Percentiles rank a stretch among this genome's conserved stretches.
These are phyloP conservation scores for Davidsoniella eucalypti DNA, from an alignment of 2,329 filamentous ascomycete genomes.

Conservation along the genomic window DNA sequence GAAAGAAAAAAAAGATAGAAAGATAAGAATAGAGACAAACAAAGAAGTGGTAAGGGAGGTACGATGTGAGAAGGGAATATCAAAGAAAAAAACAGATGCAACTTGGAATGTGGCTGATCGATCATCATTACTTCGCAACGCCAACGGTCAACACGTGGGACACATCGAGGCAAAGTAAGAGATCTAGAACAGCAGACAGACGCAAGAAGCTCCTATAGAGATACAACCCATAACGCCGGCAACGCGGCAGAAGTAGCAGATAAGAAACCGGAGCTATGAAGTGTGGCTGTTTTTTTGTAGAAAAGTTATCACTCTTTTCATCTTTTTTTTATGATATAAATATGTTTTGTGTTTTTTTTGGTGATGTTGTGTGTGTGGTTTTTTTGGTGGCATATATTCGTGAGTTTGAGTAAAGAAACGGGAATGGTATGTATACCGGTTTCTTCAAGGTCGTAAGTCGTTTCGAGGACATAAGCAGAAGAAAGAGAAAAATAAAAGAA, in stretches of 20 bases:
- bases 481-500: neutral
- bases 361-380: neutral
- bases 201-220: neutral
- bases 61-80: neutral
- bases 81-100: neutral
- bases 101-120: no score
- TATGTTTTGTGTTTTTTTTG: slow-evolving; percentile 6
- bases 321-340: slow-evolving; percentile 4
- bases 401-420: neutral
- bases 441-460: neutral
- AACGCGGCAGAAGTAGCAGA: neutral
- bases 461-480: slow-evolving; percentile 5
- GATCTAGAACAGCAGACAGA: neutral
- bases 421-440: slow-evolving; percentile 2
- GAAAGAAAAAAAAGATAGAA: neutral
- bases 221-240: neutral
- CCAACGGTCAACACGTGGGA: neutral
- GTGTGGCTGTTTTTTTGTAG: slow-evolving; percentile 3
- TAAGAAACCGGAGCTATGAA: neutral
- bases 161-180: neutral
- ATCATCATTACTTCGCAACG: neutral
- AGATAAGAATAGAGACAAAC: neutral
- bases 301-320: slow-evolving; percentile 4
- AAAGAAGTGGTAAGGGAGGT: neutral
- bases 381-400: slow-evolving; percentile 2